Evolutionary conservation across 164 flowering plant genomes (phyloP).

Genomic region (Berberis thunbergii): DNA sequence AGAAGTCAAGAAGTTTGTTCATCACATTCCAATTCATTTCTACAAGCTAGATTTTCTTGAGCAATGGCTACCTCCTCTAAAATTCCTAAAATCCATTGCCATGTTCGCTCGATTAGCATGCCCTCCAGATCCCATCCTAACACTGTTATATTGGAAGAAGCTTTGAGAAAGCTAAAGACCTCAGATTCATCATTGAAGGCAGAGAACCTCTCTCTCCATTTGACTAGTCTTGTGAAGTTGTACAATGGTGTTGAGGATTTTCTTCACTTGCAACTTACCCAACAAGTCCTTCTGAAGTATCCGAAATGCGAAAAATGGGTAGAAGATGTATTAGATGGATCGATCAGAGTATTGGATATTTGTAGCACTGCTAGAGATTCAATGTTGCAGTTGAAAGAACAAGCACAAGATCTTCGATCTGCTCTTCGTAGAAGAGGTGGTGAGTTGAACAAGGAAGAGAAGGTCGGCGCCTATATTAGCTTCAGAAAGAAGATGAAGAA

Average conservation of each 20-base stretch:
- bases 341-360: slow-evolving; percentile 27
- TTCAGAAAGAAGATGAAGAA: slow-evolving; percentile 28
- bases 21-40: background rate
- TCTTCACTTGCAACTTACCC: slow-evolving; percentile 14
- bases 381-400: slow-evolving; percentile 20
- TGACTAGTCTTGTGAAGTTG: slow-evolving; percentile 6
- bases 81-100: background rate
- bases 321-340: slow-evolving; percentile 25
- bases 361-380: slow-evolving; percentile 22
- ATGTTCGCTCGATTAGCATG: slow-evolving; percentile 19
- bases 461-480: slow-evolving; percentile 15
- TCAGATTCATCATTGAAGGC: slow-evolving; percentile 8
- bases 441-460: slow-evolving; percentile 8
- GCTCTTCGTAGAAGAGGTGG: slow-evolving; percentile 27
- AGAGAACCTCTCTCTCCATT: slow-evolving; percentile 1
- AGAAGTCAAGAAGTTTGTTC: background rate
- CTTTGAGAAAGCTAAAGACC: slow-evolving; percentile 11
- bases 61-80: slow-evolving; percentile 11
- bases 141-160: slow-evolving; percentile 12
- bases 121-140: slow-evolving; percentile 17
- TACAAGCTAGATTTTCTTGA: background rate
- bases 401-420: slow-evolving; percentile 21
- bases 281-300: slow-evolving; percentile 6
- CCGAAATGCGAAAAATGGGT: slow-evolving; percentile 11
- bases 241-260: slow-evolving; percentile 14